Conservation (phyloP, 2,329 filamentous ascomycete genomes). For the Xylaria sp. region DNA sequence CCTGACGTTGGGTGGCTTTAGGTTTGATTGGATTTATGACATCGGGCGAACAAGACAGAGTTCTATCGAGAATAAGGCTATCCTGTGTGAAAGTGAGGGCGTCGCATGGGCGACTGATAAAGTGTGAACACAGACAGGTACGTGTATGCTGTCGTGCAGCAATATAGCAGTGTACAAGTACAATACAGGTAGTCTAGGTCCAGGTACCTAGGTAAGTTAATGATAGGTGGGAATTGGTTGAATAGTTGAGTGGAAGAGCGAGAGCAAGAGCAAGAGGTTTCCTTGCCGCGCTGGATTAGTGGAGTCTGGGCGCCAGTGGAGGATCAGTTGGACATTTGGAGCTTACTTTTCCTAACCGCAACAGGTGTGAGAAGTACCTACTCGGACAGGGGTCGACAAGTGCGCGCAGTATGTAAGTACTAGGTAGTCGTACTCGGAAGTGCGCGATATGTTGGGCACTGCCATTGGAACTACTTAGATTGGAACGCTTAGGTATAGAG, state of each 20-base stretch:
- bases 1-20: constrained; percentile 21
- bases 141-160: not conserved
- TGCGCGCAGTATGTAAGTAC: too few relatives aligned
- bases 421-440: too few relatives aligned
- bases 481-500: not conserved
- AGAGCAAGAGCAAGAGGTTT: constrained; percentile 28
- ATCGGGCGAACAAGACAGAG: constrained; percentile 12
- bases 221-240: constrained; percentile 19
- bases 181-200: not conserved
- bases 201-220: too few relatives aligned
- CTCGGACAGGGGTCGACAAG: not conserved
- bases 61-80: constrained; percentile 19
- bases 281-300: constrained; percentile 28
- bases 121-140: constrained; percentile 4
- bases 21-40: constrained; percentile 16
- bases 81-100: not conserved
- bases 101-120: constrained; percentile 17
- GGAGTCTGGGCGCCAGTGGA: constrained; percentile 40
- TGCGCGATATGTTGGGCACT: constrained; percentile 4
- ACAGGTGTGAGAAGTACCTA: constrained; percentile 3
- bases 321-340: constrained; percentile 25
- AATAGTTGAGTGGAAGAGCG: constrained; percentile 15
- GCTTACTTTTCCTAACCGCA: constrained; percentile 6
- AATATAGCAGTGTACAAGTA: constrained; percentile 3
- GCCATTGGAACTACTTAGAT: not conserved